These are phyloP conservation scores for Chaetoceros muelleri DNA, from an alignment of 108 stramenopile genomes.

Conservation along the genomic window DNA sequence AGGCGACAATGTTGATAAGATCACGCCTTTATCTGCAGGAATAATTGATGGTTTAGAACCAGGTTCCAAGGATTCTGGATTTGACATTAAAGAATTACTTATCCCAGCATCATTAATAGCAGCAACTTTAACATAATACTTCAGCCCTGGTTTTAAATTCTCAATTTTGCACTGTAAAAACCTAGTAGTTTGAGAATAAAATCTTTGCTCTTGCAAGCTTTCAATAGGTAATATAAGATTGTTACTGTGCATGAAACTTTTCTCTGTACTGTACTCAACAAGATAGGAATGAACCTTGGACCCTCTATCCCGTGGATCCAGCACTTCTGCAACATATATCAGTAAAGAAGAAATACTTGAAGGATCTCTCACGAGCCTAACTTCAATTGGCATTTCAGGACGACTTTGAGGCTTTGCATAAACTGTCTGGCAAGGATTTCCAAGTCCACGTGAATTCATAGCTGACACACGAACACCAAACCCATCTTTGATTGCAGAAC, in stretches of 20 bases:
- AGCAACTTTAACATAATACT: slow-evolving; percentile 18
- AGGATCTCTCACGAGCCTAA: slow-evolving; percentile 35
- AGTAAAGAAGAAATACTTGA: slow-evolving; percentile 15
- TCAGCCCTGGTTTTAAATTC: slow-evolving; percentile 9
- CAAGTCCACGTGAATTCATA: slow-evolving; percentile 29
- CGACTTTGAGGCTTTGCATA: slow-evolving; percentile 40
- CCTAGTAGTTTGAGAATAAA: no score
- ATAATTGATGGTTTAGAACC: slow-evolving; percentile 31
- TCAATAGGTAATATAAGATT: no score
- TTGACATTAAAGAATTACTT: slow-evolving; percentile 16
- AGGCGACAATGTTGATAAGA: slow-evolving; percentile 21
- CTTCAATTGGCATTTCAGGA: slow-evolving; percentile 28
- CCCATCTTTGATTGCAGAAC: slow-evolving; percentile 27
- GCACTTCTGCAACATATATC: slow-evolving; percentile 37
- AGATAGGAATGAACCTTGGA: slow-evolving; percentile 40
- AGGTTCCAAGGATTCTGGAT: slow-evolving; percentile 24
- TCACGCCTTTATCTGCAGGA: slow-evolving; percentile 28
- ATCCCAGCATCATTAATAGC: slow-evolving; percentile 22
- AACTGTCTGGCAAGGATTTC: slow-evolving; percentile 24
- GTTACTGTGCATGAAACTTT: no score
- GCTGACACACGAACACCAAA: slow-evolving; percentile 53
- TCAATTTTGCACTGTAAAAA: no score
- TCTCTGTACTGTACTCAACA: slow-evolving; percentile 53
- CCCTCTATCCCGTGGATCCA: slow-evolving; percentile 29
- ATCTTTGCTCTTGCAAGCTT: no score